These are phyloP conservation scores for Pichia cactophila DNA, from an alignment of 1,139 yeast genomes.

Conservation along the genomic window DNA sequence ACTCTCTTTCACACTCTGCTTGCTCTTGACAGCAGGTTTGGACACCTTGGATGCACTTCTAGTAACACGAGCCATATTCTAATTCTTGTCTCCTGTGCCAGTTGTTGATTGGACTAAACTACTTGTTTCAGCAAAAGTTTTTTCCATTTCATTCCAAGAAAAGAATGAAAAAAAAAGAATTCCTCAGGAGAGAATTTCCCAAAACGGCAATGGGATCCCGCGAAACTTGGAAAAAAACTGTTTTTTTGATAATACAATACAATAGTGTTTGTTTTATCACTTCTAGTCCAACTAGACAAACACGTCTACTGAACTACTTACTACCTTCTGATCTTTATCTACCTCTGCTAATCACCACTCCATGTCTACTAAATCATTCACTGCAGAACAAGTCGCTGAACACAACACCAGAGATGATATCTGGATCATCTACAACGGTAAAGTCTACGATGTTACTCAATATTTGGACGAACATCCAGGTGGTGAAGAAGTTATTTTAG, in stretches of 20 bases:
- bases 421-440: conserved; percentile 87
- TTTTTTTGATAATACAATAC: neutral
- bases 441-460: conserved; percentile 77
- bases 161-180: too few species aligned
- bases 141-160: too few species aligned
- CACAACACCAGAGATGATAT: conserved; percentile 76
- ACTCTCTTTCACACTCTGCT: neutral
- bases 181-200: too few species aligned
- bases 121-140: too few species aligned
- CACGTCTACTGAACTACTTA: too few species aligned
- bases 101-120: too few species aligned
- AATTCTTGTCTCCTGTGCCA: too few species aligned
- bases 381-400: conserved; percentile 65
- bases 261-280: too few species aligned
- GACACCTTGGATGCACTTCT: neutral
- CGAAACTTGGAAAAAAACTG: too few species aligned
- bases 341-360: neutral
- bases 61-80: conserved; percentile 1
- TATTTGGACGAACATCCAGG: conserved; percentile 98
- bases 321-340: too few species aligned
- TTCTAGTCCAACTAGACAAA: too few species aligned
- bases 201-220: too few species aligned
- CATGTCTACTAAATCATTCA: conserved; percentile 35
- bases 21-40: neutral
- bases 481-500: conserved; percentile 93